phyloP scores from a whole-genome alignment of 257 asterid genomes.

The Penstemon newberryi region DNA sequence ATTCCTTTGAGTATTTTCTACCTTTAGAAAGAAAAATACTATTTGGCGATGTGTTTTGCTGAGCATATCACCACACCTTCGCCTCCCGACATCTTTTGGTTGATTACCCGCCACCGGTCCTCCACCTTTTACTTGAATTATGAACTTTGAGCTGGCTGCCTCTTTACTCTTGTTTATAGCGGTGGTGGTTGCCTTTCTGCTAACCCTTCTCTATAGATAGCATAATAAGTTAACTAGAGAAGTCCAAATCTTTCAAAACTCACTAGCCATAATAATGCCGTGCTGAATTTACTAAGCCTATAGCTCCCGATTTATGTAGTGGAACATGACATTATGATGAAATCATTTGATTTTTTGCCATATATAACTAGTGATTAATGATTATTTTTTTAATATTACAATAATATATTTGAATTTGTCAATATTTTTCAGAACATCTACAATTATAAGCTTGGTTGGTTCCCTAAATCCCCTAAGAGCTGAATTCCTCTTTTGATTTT shows the following conservation, averaged over 20 bases:
- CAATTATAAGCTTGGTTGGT: no score
- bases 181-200: neutral
- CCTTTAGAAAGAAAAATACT: neutral
- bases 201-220: neutral
- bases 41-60: no score
- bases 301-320: no score
- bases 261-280: neutral
- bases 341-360: no score
- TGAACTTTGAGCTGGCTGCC: slow-evolving; percentile 4
- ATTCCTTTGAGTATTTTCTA: neutral
- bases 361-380: no score
- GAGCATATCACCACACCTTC: no score
- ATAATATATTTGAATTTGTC: no score
- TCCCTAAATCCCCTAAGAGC: neutral
- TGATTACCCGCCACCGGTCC: neutral
- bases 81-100: neutral
- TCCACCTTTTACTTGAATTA: neutral
- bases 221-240: neutral
- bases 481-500: slow-evolving; percentile 20
- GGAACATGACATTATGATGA: no score
- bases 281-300: no score
- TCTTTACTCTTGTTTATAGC: neutral
- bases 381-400: no score
- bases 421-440: no score
- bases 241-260: slow-evolving; percentile 1